Base-by-base conservation (phyloP, 208 protist genomes). In the Acanthamoeba royreba region DNA sequence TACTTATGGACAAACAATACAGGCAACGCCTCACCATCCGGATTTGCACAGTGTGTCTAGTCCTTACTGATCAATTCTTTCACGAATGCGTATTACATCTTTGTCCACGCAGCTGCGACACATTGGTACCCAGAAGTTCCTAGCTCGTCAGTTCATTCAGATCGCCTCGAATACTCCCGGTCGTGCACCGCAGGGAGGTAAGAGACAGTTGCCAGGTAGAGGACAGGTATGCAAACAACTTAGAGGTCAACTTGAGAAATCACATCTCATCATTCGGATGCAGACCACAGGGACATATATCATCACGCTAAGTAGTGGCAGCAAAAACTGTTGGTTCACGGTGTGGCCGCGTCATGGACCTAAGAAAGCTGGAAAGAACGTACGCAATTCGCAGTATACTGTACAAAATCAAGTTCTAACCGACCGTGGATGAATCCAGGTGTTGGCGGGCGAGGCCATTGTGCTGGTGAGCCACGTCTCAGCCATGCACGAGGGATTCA, bases 281-380 rank as follows among this genome's bases (percentile, higher is more conserved):
- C 40, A 89, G 43, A 31, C 46, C 28, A 17, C n/a, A 4, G 81
- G 81, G 15, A 69, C 81, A 31, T 89, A 89, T 31, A 77, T 92
- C 28, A 77, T 92, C 33, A 35, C 87, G 11, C 46, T 92, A n/a
- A 58, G 77, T 9, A 92, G 40, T 40, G 87, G 87, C 49, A 92
- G 87, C 87, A 92, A 92, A 43, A 92, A 92, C 87, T 92, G 87
- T 40, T 92, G 87, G 87, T 92, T 79, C 87, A 92, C 87, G 28
- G 58, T 92, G 25, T 77, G 58, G 87, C 87, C 87, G 5, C 53
- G 87, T 33, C 45, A 92, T 31, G 87, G 58, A 28, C 49, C 55
- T 17, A 92, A 69, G 28, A 92, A 92, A 47, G 46, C 46, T 17
- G 87, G 87, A 17, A 92, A 92, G 25, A 92, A 92, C 28, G 87